phyloP scores from a whole-genome alignment of 306 rosid species.

The Mucuna pruriens region DNA sequence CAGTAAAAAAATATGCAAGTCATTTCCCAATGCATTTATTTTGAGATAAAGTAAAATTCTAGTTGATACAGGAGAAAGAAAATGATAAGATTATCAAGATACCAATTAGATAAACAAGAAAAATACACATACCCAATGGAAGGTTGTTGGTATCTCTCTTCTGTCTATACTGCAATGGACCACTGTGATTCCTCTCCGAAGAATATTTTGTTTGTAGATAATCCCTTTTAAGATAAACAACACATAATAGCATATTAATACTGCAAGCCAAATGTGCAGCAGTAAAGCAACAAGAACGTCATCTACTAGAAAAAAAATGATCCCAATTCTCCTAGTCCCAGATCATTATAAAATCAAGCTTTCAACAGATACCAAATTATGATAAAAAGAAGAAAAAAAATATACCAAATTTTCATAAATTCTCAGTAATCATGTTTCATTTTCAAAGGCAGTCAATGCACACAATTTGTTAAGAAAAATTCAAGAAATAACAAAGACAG shows the following conservation, averaged over 20 bases:
- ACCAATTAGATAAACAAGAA: constrained; percentile 16
- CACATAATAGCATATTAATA: constrained; percentile 23
- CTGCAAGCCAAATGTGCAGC: constrained; percentile 29
- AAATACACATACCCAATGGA: constrained; percentile 62
- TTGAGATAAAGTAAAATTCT: constrained; percentile 29
- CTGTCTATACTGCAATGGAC: constrained; percentile 77
- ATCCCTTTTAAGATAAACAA: constrained; percentile 73
- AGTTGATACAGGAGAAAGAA: constrained; percentile 29
- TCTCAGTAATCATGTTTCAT: constrained; percentile 11
- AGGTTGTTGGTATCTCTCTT: constrained; percentile 69
- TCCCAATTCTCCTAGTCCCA: constrained; percentile 6
- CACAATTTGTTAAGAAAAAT: background rate
- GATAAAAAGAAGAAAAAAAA: too few relatives aligned
- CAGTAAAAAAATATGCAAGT: background rate
- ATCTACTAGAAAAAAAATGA: constrained; percentile 18
- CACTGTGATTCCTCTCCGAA: constrained; percentile 78
- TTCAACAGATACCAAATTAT: constrained; percentile 23
- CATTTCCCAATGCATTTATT: constrained; percentile 8
- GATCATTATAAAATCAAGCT: constrained; percentile 10
- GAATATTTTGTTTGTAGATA: constrained; percentile 60
- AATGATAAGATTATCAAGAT: constrained; percentile 11
- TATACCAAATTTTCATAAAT: constrained; percentile 25
- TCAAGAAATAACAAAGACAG: background rate
- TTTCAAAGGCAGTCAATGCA: constrained; percentile 23
- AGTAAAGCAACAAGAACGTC: background rate